These are phyloP conservation scores for Basipetospora chlamydospora DNA, from an alignment of 2,329 filamentous ascomycete species.

Conservation along the genomic window DNA sequence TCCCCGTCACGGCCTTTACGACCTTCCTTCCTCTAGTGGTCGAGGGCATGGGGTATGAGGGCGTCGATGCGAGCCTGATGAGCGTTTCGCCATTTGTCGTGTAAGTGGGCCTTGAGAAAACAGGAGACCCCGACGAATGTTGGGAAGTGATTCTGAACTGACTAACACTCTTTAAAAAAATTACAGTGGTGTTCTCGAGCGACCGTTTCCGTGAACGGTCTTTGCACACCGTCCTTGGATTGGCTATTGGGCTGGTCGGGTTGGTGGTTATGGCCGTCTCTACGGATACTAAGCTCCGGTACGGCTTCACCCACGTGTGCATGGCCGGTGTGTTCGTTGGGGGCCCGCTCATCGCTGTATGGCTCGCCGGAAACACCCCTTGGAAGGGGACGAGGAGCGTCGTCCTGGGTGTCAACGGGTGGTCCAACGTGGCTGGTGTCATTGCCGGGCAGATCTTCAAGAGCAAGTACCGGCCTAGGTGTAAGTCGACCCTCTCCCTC, in stretches of 20 bases:
- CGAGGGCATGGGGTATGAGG: constrained; percentile 2
- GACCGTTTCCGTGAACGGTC: constrained; percentile 11
- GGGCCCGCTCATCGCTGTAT: constrained; percentile 33
- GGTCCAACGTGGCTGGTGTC: constrained; percentile 19
- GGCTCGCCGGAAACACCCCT: constrained; percentile 38
- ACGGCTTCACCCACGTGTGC: constrained; percentile 12
- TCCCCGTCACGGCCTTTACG: constrained; percentile 1
- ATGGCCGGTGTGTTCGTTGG: constrained; percentile 26
- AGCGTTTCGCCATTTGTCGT: constrained; percentile 5
- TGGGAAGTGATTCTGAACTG: too few species aligned
- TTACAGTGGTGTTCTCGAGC: constrained; percentile 10
- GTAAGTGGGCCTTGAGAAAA: constrained; percentile 5
- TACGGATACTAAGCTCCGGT: constrained; percentile 9
- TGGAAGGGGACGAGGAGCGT: constrained; percentile 30
- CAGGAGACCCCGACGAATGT: too few species aligned
- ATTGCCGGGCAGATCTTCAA: constrained; percentile 13
- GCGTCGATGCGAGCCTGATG: background rate
- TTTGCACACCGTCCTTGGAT: constrained; percentile 10
- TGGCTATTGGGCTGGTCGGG: constrained; percentile 9
- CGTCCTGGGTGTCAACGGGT: constrained; percentile 35
- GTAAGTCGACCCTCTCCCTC: constrained; percentile 3
- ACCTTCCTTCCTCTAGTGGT: constrained; percentile 1
- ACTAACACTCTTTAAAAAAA: too few species aligned
- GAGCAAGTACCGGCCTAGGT: constrained; percentile 11
- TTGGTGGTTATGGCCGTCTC: constrained; percentile 12